Evolutionary conservation across 352 stramenopile genomes (phyloP), one percentile per base, ranked within the genome.

Genomic region (Globisporangium okanoganense): DNA sequence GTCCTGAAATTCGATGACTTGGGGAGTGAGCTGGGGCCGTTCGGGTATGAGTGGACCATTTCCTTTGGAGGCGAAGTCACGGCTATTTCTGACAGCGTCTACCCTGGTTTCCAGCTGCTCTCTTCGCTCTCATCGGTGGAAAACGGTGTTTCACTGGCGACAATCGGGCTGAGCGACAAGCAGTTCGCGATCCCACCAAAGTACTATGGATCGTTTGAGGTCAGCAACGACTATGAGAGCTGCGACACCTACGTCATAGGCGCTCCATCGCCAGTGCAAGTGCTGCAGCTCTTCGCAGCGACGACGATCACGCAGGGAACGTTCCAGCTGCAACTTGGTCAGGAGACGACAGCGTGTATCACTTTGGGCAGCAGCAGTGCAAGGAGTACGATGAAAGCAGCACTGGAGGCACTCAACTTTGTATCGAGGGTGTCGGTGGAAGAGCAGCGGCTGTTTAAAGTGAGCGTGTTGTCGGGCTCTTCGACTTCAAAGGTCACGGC

Each of bases 231-330:
- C 5, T n/a, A n/a, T n/a, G 35, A 35, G 1, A 58, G 54, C 16
- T 93, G 84, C 50, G 79, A 93, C 57, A 80, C 78, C 14, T 93
- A 91, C 57, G 65, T 79, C 5, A 65, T 90, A 22, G 84, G 84
- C 5, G 70, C 71, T 9, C 75, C 79, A 10, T 92, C 84, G 0
- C 55, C 66, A 0, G 75, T 85, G 25, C 84, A 93, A 70, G 70
- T 93, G 13, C 10, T 93, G 4, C 79, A 89, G 56, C 64, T 93
- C 1, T 90, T 90, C 71, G 82, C 76, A 5, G 52, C 67, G 12
- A 92, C 78, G 0, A 92, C 82, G 2, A 71, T 87, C 48, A 88
- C 82, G 0, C 65, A 50, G 27, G 82, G 82, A 18, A 65, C 40
- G 3, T 90, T 88, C 49, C 61, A 81, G 58, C 66, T 93, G 7